Percentiles rank a stretch among this genome's conserved stretches.
phyloP scores from a whole-genome alignment of 306 rosid species.

The Acacia crassicarpa region DNA sequence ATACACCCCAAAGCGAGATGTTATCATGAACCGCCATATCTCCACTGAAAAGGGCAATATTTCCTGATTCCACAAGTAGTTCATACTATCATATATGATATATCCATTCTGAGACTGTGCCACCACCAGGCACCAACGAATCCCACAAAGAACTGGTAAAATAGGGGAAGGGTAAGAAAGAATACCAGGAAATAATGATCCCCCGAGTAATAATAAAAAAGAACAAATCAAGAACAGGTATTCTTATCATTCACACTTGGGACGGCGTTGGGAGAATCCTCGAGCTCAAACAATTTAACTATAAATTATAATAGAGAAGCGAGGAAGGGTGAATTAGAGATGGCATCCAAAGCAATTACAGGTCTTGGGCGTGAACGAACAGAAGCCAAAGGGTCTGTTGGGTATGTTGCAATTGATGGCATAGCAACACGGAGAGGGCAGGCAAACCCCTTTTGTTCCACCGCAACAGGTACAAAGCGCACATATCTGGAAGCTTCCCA shows the following conservation, averaged over 20 bases:
- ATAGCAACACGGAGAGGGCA: constrained; percentile 99
- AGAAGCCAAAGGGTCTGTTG: constrained; percentile 93
- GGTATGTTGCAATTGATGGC: constrained; percentile 99
- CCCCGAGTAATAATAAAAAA: constrained; percentile 39
- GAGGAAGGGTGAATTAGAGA: constrained; percentile 42
- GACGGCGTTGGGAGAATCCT: constrained; percentile 43
- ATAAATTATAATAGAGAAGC: constrained; percentile 34
- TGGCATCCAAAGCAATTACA: constrained; percentile 99
- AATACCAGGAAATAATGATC: constrained; percentile 37
- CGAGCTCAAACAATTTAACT: constrained; percentile 42
- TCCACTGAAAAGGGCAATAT: constrained; percentile 49
- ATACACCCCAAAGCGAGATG: constrained; percentile 46
- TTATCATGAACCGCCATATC: constrained; percentile 56
- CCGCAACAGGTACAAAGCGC: constrained; percentile 98
- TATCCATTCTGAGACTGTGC: constrained; percentile 50
- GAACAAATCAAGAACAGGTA: constrained; percentile 60
- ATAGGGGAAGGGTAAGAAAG: background rate
- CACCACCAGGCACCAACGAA: constrained; percentile 48
- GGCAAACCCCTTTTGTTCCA: constrained; percentile 84
- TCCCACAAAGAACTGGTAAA: constrained; percentile 40
- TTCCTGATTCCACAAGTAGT: constrained; percentile 46
- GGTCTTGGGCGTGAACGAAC: constrained; percentile 95
- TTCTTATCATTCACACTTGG: constrained; percentile 74
- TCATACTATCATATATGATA: constrained; percentile 31
- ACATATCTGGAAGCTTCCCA: constrained; percentile 90